Evolutionary conservation across 2,329 filamentous ascomycete species (phyloP), one percentile per base, ranked within the genome.

Genomic region (Pseudocercospora crystallina): DNA sequence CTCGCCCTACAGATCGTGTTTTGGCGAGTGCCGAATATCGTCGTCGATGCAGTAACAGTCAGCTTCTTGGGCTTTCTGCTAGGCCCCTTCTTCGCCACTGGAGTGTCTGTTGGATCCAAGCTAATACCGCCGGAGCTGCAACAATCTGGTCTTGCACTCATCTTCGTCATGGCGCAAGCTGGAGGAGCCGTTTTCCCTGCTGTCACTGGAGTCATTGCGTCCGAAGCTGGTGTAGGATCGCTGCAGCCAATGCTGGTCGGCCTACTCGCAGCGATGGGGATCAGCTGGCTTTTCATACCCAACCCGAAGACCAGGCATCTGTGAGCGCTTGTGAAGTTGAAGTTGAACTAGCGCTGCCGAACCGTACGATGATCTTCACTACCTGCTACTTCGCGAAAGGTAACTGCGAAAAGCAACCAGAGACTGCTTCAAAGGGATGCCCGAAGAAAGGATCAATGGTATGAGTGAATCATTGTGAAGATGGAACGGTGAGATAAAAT

Each of bases 51-150:
- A 0, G 75, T 82, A 0, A 76, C 77, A 0, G 73, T 83, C 49
- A 79, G 74, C 47, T 60, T 82, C 0, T 61, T 83, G 2, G 80
- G 80, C 0, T 80, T 84, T 64, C 80, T 83, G 53, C 76, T 76
- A 1, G 81, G 81, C 0, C 81, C 80, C 0, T 73, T 82, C 15
- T 84, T 84, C 54, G 78, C 80, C 1, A 78, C 79, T 0, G 80
- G 76, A 2, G 77, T 84, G 31, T 78, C 76, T 0, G 73, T 82
- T 1, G 79, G 71, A 0, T 75, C 78, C 0, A 80, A 76, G 51
- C 64, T 82, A 0, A 81, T 83, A 49, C 65, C 74, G 0, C 68
- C 70, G 9, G 69, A 76, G 10, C 71, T 77, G 2, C 73, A 75
- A 14, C 66, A 76, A 2, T 73, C 77, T 2, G 76, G 76, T 4